Conservation (phyloP, 2,329 filamentous ascomycete species). For the Furcasterigmium furcatum region DNA sequence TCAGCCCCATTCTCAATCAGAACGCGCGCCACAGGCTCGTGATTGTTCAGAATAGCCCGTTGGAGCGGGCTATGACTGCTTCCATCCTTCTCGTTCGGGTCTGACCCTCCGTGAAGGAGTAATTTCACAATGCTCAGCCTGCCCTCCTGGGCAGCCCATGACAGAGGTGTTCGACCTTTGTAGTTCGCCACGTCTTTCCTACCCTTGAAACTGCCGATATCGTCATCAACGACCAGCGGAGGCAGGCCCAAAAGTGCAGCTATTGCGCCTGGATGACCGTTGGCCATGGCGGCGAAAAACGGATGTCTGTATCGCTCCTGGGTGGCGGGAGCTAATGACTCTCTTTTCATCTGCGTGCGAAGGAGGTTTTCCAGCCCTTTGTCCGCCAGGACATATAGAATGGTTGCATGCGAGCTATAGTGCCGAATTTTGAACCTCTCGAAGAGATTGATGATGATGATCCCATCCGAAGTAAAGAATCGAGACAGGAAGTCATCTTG, state of each 20-base stretch:
- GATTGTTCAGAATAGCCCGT: conserved; percentile 12
- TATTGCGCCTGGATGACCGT: conserved; percentile 20
- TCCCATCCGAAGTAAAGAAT: conserved; percentile 24
- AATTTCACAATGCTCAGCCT: conserved; percentile 12
- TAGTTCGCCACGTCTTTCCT: neutral
- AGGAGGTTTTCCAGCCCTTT: conserved; percentile 20
- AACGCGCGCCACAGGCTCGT: conserved; percentile 11
- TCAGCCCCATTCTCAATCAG: conserved; percentile 8
- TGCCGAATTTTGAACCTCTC: conserved; percentile 17
- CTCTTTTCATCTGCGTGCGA: conserved; percentile 14
- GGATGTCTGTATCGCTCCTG: conserved; percentile 26
- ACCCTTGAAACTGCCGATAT: too few relatives aligned
- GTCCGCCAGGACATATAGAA: conserved; percentile 32
- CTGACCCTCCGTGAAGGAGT: conserved; percentile 9
- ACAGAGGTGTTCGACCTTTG: conserved; percentile 12
- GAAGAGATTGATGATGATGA: conserved; percentile 23
- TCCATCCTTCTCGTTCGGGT: neutral
- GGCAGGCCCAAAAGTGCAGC: conserved; percentile 13
- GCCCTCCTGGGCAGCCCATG: conserved; percentile 19
- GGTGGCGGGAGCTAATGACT: conserved; percentile 16
- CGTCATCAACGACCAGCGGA: conserved; percentile 3
- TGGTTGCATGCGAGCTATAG: conserved; percentile 18
- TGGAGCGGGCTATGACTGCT: conserved; percentile 10
- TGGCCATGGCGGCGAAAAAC: conserved; percentile 30
- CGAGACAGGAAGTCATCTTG: conserved; percentile 25